Evolutionary conservation across 805 yeast species (phyloP).

Genomic region (Hermanozyma aechmeae): DNA sequence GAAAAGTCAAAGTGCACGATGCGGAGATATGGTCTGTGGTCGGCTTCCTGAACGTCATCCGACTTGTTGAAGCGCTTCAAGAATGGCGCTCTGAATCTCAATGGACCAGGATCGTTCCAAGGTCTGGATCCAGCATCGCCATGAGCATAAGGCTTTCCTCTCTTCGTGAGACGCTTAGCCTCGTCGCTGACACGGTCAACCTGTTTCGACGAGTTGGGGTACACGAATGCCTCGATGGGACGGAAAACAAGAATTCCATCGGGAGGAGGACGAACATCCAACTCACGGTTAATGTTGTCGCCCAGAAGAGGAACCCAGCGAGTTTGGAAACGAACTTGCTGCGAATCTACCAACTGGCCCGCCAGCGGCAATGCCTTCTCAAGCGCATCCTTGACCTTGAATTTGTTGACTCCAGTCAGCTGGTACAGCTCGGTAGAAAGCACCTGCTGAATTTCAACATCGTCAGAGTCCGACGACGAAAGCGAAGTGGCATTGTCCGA

Average conservation of each 20-base stretch:
- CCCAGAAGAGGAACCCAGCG: constrained; percentile 61
- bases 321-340: constrained; percentile 35
- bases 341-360: constrained; percentile 12
- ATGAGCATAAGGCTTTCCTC: constrained; percentile 40
- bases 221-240: constrained; percentile 72
- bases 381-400: constrained; percentile 8
- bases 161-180: constrained; percentile 49
- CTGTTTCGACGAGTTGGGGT: constrained; percentile 72
- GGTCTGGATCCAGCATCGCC: constrained; percentile 55
- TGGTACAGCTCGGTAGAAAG: constrained; percentile 22
- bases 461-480: constrained; percentile 13
- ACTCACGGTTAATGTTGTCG: constrained; percentile 43
- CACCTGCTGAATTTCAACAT: constrained; percentile 36
- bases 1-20: constrained; percentile 77
- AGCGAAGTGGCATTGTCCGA: constrained; percentile 8
- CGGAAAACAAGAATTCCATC: constrained; percentile 85
- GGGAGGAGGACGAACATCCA: constrained; percentile 69
- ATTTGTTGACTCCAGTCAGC: constrained; percentile 13
- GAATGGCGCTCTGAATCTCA: constrained; percentile 27
- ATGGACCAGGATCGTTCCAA: constrained; percentile 85
- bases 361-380: constrained; percentile 12
- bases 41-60: constrained; percentile 8
- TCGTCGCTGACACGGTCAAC: constrained; percentile 61
- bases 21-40: constrained; percentile 57
- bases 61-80: constrained; percentile 8